Evolutionary conservation across 2,329 filamentous ascomycete genomes (phyloP).

Genomic region (Fusarium continuum): DNA sequence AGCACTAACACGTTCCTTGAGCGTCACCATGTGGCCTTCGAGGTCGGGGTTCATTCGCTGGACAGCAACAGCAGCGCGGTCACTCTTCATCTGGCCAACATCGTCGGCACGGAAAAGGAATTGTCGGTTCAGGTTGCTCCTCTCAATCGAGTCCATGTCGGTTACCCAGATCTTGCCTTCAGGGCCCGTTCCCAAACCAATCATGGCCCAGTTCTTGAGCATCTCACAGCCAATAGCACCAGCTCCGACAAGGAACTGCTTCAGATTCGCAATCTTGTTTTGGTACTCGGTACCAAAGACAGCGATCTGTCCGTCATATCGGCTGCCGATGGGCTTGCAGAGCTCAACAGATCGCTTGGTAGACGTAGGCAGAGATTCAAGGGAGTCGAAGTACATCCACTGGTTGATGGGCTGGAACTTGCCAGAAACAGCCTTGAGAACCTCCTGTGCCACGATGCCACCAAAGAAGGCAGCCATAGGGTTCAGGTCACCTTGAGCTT

Average conservation of each 20-base stretch:
- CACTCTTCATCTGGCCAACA: conserved; percentile 96
- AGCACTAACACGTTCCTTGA: conserved; percentile 88
- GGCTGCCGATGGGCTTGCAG: conserved; percentile 83
- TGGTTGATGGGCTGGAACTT: conserved; percentile 97
- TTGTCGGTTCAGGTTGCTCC: conserved; percentile 97
- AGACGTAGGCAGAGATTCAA: conserved; percentile 89
- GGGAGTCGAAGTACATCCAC: conserved; percentile 96
- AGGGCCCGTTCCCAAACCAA: conserved; percentile 88
- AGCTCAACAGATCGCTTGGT: conserved; percentile 81
- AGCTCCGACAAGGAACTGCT: conserved; percentile 93
- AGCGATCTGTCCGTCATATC: conserved; percentile 97
- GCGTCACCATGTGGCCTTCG: conserved; percentile 80
- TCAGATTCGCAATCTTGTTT: conserved; percentile 89
- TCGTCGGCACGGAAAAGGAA: conserved; percentile 95
- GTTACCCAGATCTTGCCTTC: conserved; percentile 91
- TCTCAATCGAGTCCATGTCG: conserved; percentile 98
- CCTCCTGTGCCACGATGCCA: conserved; percentile 91
- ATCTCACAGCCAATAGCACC: conserved; percentile 99
- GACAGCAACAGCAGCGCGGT: conserved; percentile 89
- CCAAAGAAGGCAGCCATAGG: conserved; percentile 96
- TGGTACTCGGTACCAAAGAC: conserved; percentile 95
- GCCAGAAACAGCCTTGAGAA: conserved; percentile 95
- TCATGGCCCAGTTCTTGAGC: conserved; percentile 99
- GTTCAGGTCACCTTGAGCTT: conserved; percentile 88
- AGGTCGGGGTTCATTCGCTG: conserved; percentile 96